Conservation (phyloP, 768 basidiomycete species). For the Macrolepiota albuminosa region DNA sequence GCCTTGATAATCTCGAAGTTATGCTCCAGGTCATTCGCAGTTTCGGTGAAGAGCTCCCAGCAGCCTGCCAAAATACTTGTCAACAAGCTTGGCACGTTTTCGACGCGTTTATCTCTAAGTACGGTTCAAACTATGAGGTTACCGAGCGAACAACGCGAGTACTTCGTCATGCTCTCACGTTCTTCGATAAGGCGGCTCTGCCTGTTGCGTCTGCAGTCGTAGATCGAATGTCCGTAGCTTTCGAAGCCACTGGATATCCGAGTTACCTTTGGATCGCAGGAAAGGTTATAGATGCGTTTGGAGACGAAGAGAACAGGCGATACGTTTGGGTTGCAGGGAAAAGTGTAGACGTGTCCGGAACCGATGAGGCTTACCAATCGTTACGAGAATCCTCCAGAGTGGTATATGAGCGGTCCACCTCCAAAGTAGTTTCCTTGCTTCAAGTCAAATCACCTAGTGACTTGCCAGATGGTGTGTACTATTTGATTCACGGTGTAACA, state of each 20-base stretch:
- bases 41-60: conserved; percentile 80
- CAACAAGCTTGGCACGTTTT: conserved; percentile 81
- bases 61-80: conserved; percentile 72
- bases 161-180: conserved; percentile 74
- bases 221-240: conserved; percentile 69
- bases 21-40: conserved; percentile 81
- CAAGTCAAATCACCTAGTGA: conserved; percentile 64
- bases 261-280: conserved; percentile 94
- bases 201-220: conserved; percentile 68
- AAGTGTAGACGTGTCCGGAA: conserved; percentile 67
- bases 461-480: conserved; percentile 82
- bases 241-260: conserved; percentile 76
- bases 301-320: conserved; percentile 49
- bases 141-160: conserved; percentile 84
- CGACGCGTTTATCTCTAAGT: conserved; percentile 73
- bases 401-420: conserved; percentile 73
- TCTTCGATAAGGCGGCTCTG: conserved; percentile 69
- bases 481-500: neutral
- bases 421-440: conserved; percentile 62
- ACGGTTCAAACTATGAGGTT: conserved; percentile 69
- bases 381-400: conserved; percentile 55
- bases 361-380: conserved; percentile 45
- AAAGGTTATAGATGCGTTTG: conserved; percentile 78
- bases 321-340: conserved; percentile 96
- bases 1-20: conserved; percentile 88